Conservation (phyloP, 1,139 yeast species). For the Suhomyces panamericanus region DNA sequence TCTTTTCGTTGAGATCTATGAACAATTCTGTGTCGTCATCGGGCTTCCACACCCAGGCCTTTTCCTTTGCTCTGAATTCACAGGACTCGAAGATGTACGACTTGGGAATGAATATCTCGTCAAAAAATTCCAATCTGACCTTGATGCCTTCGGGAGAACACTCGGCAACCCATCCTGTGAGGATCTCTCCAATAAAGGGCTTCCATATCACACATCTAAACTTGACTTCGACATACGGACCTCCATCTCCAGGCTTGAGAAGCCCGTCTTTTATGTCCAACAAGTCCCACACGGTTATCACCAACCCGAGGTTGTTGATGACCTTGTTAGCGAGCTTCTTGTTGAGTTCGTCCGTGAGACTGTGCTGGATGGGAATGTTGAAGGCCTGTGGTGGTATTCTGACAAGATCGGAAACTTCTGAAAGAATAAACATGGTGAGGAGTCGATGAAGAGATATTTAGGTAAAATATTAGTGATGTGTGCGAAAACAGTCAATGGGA, state of each 20-base stretch:
- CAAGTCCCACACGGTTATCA: slow-evolving; percentile 81
- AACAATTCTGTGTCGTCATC: slow-evolving; percentile 73
- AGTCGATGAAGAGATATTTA: too few species aligned
- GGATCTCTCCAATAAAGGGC: slow-evolving; percentile 92
- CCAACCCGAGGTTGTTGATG: slow-evolving; percentile 79
- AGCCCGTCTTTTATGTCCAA: slow-evolving; percentile 81
- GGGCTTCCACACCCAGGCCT: slow-evolving; percentile 93
- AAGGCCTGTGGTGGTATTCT: slow-evolving; percentile 88
- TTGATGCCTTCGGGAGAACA: slow-evolving; percentile 86
- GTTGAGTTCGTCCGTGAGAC: slow-evolving; percentile 79
- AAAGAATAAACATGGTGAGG: slow-evolving; percentile 71
- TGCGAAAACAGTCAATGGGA: too few species aligned
- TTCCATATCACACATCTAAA: slow-evolving; percentile 83
- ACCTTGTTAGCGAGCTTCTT: slow-evolving; percentile 83
- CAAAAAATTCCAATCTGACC: slow-evolving; percentile 81
- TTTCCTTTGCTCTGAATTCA: slow-evolving; percentile 67
- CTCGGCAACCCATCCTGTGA: slow-evolving; percentile 90
- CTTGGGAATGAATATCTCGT: slow-evolving; percentile 87
- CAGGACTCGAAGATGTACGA: slow-evolving; percentile 78
- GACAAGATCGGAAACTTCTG: slow-evolving; percentile 78
- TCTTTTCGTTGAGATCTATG: slow-evolving; percentile 86
- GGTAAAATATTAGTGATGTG: too few species aligned
- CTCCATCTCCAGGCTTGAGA: slow-evolving; percentile 95
- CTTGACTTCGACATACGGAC: slow-evolving; percentile 71
- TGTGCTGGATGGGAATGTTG: slow-evolving; percentile 64